Conservation (phyloP, 2,329 filamentous ascomycete genomes). For the Beauveria brongniartii region DNA sequence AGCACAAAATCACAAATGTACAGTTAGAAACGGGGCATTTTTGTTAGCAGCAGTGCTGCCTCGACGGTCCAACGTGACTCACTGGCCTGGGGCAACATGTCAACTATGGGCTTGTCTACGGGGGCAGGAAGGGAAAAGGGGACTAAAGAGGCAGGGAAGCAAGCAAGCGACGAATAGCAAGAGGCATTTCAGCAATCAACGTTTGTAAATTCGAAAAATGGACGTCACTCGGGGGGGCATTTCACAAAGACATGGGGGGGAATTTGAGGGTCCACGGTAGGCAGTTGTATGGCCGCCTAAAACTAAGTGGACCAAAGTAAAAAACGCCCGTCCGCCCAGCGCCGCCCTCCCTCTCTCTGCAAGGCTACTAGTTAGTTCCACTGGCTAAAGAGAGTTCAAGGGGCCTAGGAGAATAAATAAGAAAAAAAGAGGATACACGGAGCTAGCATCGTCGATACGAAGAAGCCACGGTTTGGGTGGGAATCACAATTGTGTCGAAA, state of each 20-base stretch:
- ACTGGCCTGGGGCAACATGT: background rate
- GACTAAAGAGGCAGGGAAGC: background rate
- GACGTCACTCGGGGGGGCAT: background rate
- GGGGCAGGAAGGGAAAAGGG: background rate
- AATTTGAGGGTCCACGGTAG: no score
- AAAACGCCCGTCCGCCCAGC: background rate
- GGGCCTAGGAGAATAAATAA: no score
- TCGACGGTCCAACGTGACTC: background rate
- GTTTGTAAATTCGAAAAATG: background rate
- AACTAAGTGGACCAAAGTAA: background rate
- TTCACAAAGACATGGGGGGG: background rate
- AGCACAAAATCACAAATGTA: background rate
- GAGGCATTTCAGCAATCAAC: background rate
- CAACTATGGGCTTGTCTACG: no score
- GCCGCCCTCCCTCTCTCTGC: background rate
- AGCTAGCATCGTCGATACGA: background rate
- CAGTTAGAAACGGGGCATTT: background rate
- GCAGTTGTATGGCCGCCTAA: background rate
- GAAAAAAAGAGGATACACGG: background rate
- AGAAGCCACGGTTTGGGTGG: background rate
- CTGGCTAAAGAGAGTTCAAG: no score
- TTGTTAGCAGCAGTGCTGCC: background rate
- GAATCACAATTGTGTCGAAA: background rate
- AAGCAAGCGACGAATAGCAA: background rate
- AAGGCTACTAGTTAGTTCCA: background rate